Evolutionary conservation across 192 early-diverging fungal species (phyloP), one percentile per base, ranked within the genome.

Genomic region (Coemansia guatemalensis): DNA sequence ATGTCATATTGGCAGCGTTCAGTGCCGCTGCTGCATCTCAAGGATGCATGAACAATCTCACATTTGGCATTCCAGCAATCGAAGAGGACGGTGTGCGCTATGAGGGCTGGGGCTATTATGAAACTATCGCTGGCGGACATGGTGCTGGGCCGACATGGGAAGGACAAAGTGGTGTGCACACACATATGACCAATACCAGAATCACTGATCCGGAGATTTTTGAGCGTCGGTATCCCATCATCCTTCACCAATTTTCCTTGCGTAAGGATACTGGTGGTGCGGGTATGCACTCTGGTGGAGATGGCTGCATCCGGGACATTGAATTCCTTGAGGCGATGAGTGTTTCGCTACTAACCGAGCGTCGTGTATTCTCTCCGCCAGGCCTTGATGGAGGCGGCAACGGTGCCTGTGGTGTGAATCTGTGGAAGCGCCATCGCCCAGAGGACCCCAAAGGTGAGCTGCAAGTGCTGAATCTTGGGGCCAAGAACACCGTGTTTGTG

Each of bases 131-230:
- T 44, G 88, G 91, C 35, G 87, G 87, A 39, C 87, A 86, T 53
- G 96, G 96, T 20, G 96, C 94, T 6, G 96, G 96, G 3, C 89
- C 92, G 2, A 84, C 84, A 0, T 99, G 96, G 96, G 54, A 89
- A 60, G 96, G 96, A 7, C 85, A 90, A 47, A 88, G 88, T 61
- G 87, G 88, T 64, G 88, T 89, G 3, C 88, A 89, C 69, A 85
- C 84, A 58, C 93, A 96, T 68, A 95, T 96, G 94, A 99, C 96
- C 29, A 99, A 99, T 68, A 99, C 96, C 0, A 85, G 95, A 21
- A 97, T 96, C 65, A 99, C 96, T 1, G 96, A 99, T 74, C 94
- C 95, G 0, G 96, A 97, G 77, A 95, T 96, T 53, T 68, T 98
- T 23, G 95, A 97, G 73, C 84, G 92, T 39, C 82, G 93, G 33